A percentile compares a stretch with the other conserved stretches of the same genome.
Conservation (phyloP, 2,329 filamentous ascomycete species). For the Trichophyton verrucosum region DNA sequence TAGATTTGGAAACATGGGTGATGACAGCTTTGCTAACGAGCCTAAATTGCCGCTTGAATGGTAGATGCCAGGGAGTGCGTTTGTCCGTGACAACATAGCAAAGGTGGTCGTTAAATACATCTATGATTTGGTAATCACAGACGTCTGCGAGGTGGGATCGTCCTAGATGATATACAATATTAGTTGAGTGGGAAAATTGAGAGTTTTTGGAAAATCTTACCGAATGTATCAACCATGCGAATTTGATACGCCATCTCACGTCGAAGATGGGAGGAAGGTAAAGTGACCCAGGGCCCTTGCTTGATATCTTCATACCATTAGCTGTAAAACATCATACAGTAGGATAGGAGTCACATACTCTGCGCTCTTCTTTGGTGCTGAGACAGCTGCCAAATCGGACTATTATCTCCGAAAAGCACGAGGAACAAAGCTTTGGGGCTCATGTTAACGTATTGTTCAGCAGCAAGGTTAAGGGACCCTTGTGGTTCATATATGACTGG, state of each 20-base stretch:
- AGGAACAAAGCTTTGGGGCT: conserved; percentile 93
- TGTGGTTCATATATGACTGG: conserved; percentile 75
- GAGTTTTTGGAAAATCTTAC: conserved; percentile 28
- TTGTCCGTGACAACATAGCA: conserved; percentile 56
- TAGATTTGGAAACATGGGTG: conserved; percentile 82
- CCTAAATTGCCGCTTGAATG: conserved; percentile 64
- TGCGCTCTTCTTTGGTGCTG: conserved; percentile 72
- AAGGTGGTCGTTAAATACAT: conserved; percentile 64
- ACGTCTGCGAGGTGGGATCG: conserved; percentile 48
- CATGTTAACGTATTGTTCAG: conserved; percentile 75
- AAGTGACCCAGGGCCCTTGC: conserved; percentile 70
- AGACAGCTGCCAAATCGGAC: conserved; percentile 80
- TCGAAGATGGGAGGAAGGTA: conserved; percentile 57
- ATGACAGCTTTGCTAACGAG: conserved; percentile 86
- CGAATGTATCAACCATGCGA: conserved; percentile 52
- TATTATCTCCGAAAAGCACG: conserved; percentile 92
- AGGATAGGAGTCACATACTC: conserved; percentile 24
- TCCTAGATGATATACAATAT: conserved; percentile 23
- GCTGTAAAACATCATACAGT: not conserved
- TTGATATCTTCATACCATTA: conserved; percentile 47
- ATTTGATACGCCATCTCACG: conserved; percentile 74
- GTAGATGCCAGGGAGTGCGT: conserved; percentile 68
- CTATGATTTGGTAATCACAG: conserved; percentile 74
- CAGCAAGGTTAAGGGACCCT: conserved; percentile 61
- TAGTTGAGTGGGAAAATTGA: conserved; percentile 6